phyloP scores from a whole-genome alignment of 2,329 filamentous ascomycete genomes.

The Ophiostoma novo-ulmi region DNA sequence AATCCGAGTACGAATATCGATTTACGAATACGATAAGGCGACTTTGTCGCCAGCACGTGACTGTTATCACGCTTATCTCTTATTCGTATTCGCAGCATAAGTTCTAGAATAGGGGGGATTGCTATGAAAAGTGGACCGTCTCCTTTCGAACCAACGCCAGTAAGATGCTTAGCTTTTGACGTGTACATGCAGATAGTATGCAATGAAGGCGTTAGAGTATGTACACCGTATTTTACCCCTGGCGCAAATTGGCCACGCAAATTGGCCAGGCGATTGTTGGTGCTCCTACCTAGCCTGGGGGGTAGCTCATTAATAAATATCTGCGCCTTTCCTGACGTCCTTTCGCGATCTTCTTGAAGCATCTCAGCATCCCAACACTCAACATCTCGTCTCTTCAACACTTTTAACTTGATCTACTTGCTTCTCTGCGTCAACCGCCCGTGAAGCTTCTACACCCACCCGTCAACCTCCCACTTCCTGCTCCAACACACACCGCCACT shows the following conservation, averaged over 20 bases:
- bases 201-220: background rate
- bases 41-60: constrained; percentile 9
- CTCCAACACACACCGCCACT: background rate
- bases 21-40: constrained; percentile 9
- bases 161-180: background rate
- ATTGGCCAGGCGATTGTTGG: constrained; percentile 12
- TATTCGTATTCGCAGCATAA: constrained; percentile 28
- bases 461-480: background rate
- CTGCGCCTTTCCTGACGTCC: constrained; percentile 15
- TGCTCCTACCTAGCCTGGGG: background rate
- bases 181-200: constrained; percentile 3
- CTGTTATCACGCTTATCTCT: constrained; percentile 17
- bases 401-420: background rate
- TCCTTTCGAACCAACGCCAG: background rate
- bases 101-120: constrained; percentile 17
- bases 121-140: background rate
- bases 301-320: constrained; percentile 16
- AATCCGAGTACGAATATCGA: background rate
- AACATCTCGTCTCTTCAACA: constrained; percentile 1
- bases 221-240: constrained; percentile 21
- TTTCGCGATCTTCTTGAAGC: background rate
- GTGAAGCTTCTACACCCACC: background rate
- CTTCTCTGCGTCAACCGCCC: constrained; percentile 1
- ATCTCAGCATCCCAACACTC: background rate
- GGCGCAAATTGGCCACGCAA: constrained; percentile 19